phyloP scores from a whole-genome alignment of 768 basidiomycete genomes.

The Mycena venus region DNA sequence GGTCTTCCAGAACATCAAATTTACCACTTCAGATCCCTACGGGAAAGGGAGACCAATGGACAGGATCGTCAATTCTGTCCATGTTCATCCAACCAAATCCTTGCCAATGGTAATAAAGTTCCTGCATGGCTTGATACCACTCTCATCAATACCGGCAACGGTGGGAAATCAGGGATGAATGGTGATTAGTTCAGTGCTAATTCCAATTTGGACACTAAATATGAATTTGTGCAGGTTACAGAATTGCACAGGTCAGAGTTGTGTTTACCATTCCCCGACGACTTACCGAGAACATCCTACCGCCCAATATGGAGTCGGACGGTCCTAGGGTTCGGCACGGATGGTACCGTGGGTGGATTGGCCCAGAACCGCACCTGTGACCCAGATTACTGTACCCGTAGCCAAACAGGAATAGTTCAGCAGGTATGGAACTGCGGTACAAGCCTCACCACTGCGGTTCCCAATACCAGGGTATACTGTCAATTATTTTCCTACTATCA shows the following conservation, averaged over 20 bases:
- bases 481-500: too few relatives aligned
- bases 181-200: background rate
- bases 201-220: too few relatives aligned
- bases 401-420: too few relatives aligned
- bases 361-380: too few relatives aligned
- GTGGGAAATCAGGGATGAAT: background rate
- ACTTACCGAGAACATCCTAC: background rate
- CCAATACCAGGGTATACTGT: too few relatives aligned
- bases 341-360: too few relatives aligned
- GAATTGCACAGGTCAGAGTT: conserved; percentile 25
- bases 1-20: conserved; percentile 12
- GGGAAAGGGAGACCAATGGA: background rate
- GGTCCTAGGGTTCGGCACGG: too few relatives aligned
- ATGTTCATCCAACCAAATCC: background rate
- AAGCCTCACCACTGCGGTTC: too few relatives aligned
- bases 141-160: background rate
- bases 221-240: conserved; percentile 13
- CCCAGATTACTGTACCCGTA: too few relatives aligned
- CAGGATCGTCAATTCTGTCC: background rate
- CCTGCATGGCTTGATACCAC: background rate
- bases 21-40: background rate
- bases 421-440: too few relatives aligned
- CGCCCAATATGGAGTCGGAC: background rate
- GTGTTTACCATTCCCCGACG: conserved; percentile 14
- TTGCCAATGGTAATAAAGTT: background rate